Percentiles rank a stretch among this genome's conserved stretches.
phyloP scores from a whole-genome alignment of 805 yeast genomes.

The Lipomyces sp. region DNA sequence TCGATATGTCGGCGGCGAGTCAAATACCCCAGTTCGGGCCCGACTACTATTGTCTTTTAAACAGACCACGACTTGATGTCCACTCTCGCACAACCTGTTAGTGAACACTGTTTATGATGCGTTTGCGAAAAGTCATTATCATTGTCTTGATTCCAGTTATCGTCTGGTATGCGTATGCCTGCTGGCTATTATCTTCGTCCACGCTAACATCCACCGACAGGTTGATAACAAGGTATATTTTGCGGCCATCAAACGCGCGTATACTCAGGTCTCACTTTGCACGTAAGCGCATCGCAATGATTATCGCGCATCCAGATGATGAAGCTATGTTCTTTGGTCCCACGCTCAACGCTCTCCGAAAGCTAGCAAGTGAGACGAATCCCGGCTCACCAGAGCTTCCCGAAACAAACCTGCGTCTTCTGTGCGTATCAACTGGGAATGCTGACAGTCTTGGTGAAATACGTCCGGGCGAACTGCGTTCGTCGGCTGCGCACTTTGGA shows the following conservation, averaged over 20 bases:
- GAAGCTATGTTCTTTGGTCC: constrained; percentile 98
- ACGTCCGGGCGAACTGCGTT: constrained; percentile 63
- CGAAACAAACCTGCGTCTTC: constrained; percentile 20
- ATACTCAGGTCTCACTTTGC: constrained; percentile 21
- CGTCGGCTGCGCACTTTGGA: constrained; percentile 62
- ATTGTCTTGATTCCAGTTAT: constrained; percentile 6
- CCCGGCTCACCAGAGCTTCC: constrained; percentile 9
- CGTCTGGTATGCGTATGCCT: constrained; percentile 12
- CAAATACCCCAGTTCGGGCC: too few relatives aligned
- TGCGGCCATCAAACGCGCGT: constrained; percentile 20
- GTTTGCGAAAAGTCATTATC: constrained; percentile 10
- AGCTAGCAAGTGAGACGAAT: constrained; percentile 35
- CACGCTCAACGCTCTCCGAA: constrained; percentile 56
- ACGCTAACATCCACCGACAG: not conserved
- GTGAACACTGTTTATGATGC: constrained; percentile 14
- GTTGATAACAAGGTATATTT: constrained; percentile 15
- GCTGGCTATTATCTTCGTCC: not conserved
- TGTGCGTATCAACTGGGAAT: constrained; percentile 69
- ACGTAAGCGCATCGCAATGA: constrained; percentile 43
- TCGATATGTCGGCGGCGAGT: not conserved
- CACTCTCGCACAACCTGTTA: not conserved
- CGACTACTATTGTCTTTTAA: too few relatives aligned
- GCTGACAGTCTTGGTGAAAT: constrained; percentile 71
- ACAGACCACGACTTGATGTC: too few relatives aligned
- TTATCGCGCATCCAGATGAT: constrained; percentile 97